Base-by-base conservation (phyloP, 2,329 filamentous ascomycete species). In the Diaporthe citri region DNA sequence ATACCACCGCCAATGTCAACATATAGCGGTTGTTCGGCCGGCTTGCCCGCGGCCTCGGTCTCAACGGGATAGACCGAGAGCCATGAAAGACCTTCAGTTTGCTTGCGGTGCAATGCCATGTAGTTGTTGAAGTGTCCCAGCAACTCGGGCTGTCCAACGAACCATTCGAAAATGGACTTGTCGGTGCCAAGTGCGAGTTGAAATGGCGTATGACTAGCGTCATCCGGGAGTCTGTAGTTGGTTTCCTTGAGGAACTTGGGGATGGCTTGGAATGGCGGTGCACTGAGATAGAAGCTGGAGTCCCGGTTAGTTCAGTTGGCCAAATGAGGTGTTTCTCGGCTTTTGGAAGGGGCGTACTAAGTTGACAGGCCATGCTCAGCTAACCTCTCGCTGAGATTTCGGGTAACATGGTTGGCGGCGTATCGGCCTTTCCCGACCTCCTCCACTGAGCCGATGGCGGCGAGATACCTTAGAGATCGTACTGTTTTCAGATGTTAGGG, bases 1-100 rank as follows among this genome's bases (percentile, higher is more conserved):
- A 77, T 75, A 43, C 79, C 74, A 56, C 80, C 80, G 52, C 79
- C 80, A 22, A 81, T 74, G 55, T 82, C 78, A 41, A 81, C 78
- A 20, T 76, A 74, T 8, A 80, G 36, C 20, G 62, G 28, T 25
- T 39, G 13, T 20, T 72, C 57, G 20, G 51, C 15, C 9, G n/a
- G 20, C 34, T 3, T 17, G 31, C 51, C 28, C n/a, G 34, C 39
- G 15, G 66, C 48, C 57, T 75, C 64, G 12, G 74, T 56, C 17
- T 69, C 64, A 36, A 80, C 75, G 15, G 79, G 79, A 59, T 79
- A 80, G 25, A 79, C 77, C 0, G 57, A 39, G 3, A 81, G 72
- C 79, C 79, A 80, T 1, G 77, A 51, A 20, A 51, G 4, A 13
- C 43, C 43, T 46, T 46, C 76, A 10, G 72, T 28, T 7, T 76